Base-by-base conservation (phyloP, 208 protist genomes). In the Trypanosoma boissoni region DNA sequence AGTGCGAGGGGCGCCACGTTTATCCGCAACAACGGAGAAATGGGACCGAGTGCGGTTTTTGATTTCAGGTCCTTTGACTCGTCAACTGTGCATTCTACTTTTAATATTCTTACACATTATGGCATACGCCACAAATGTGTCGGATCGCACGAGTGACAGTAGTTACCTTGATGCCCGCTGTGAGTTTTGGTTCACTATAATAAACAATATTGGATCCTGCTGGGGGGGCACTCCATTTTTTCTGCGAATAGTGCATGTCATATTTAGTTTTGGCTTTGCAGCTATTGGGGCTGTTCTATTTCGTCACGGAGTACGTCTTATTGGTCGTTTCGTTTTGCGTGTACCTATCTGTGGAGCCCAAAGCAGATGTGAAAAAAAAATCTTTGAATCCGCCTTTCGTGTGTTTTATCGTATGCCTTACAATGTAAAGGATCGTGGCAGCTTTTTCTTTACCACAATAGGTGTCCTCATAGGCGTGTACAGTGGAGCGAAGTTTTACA, bases 181-280 rank as follows among this genome's bases (percentile, higher is more conserved):
- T 23, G 63, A 57, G 3, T 59, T 78, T 32, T 75, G 60, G 63
- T 64, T 61, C 28, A 74, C 54, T 8, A 43, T 62, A 23, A 49
- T 64, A 18, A 74, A 74, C 43, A 41, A 66, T n/a, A 55, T 67
- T 29, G 42, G n/a, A 6, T 48, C 56, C 36, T 50, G 31, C 32
- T 83, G 76, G 76, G 49, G 16, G 12, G 54, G 62, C 5, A 62
- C 63, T 14, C 26, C 77, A 51, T 80, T 83, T 67, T 80, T 74
- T 43, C 64, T 83, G 67, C 64, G 72, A 29, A 24, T 80, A 16
- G 46, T 46, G 12, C 77, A 64, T 49, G 31, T 56, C 12, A 8
- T n/a, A 18, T 75, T 53, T 32, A 7, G 63, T 6, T 43, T 80
- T 29, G 18, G 52, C 1, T 37, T 48, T 12, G 60, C 60, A 12